Evolutionary conservation across 2,329 filamentous ascomycete genomes (phyloP), one percentile per base, ranked within the genome.

Genomic region (Cryoendolithus antarcticus): DNA sequence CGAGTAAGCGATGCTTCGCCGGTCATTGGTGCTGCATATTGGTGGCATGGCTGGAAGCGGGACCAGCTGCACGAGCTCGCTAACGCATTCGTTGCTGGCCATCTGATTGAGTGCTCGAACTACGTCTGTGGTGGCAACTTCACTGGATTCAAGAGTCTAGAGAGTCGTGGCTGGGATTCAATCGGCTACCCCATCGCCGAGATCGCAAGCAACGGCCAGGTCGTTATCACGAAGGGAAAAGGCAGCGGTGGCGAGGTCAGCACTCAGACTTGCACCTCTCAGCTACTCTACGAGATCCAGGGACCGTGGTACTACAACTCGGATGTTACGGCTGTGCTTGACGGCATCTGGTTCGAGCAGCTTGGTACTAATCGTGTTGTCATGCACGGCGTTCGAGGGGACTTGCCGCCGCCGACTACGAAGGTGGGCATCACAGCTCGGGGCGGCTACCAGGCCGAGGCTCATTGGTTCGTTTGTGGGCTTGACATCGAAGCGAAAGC

Each of bases 271-370:
- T 67, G 70, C 40, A 64, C 64, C 0, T 67, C 64, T 3, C 71
- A 75, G 43, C 56, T 74, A 3, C 48, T 74, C 2, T 74, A 72
- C 48, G 70, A 73, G 50, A 67, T 72, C 10, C 69, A 72, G 46
- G 70, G 70, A 4, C 67, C 67, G 1, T 67, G 64, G 61, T 76
- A 76, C 50, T 71, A 65, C 60, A 74, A 75, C 55, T 69, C 65
- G 0, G 72, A 75, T 44, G 71, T 75, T 27, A 72, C 67, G 0
- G 71, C 71, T 0, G 49, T 71, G 10, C 55, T 76, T 9, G 57
- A 64, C 34, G 57, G 65, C n/a, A 56, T 74, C 30, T 64, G 61
- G 41, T 71, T 78, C 44, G 65, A 71, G 34, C 64, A 76, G 38
- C 41, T 69, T 4, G 64, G 62, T 2, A 54, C 56, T n/a, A 65